Conservation (phyloP, 768 basidiomycete genomes). For the Lactifluus echinatus region DNA sequence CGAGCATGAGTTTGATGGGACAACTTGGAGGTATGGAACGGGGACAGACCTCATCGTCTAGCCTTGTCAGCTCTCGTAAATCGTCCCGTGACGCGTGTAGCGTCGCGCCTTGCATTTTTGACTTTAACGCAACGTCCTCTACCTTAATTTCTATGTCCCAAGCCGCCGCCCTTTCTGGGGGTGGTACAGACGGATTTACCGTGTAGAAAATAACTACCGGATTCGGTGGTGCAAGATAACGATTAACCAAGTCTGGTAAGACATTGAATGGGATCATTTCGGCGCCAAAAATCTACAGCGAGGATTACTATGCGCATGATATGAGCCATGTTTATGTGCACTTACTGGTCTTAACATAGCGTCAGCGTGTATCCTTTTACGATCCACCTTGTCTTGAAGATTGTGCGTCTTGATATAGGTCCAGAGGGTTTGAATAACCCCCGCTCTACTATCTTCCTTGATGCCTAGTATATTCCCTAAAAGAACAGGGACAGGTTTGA, state of each 20-base stretch:
- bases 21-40: background rate
- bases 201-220: conserved; percentile 76
- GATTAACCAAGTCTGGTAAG: conserved; percentile 78
- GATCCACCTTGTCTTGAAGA: conserved; percentile 75
- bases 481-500: background rate
- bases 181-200: conserved; percentile 50
- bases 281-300: conserved; percentile 53
- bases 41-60: conserved; percentile 79
- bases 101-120: conserved; percentile 60
- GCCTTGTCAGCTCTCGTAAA: conserved; percentile 50
- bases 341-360: conserved; percentile 55
- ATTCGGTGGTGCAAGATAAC: conserved; percentile 66
- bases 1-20: background rate
- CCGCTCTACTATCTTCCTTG: conserved; percentile 77
- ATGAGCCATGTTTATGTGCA: background rate
- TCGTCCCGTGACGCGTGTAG: conserved; percentile 64
- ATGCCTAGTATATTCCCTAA: conserved; percentile 61
- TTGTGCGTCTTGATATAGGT: conserved; percentile 82
- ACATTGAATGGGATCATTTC: conserved; percentile 70
- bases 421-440: conserved; percentile 80
- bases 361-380: conserved; percentile 61
- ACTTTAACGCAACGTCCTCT: conserved; percentile 70
- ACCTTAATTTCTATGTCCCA: conserved; percentile 87
- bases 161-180: conserved; percentile 54
- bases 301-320: conserved; percentile 1